Evolutionary conservation across 129 eudicot species (phyloP), one percentile per base, ranked within the genome.

Genomic region (Oenanthe sinensis): DNA sequence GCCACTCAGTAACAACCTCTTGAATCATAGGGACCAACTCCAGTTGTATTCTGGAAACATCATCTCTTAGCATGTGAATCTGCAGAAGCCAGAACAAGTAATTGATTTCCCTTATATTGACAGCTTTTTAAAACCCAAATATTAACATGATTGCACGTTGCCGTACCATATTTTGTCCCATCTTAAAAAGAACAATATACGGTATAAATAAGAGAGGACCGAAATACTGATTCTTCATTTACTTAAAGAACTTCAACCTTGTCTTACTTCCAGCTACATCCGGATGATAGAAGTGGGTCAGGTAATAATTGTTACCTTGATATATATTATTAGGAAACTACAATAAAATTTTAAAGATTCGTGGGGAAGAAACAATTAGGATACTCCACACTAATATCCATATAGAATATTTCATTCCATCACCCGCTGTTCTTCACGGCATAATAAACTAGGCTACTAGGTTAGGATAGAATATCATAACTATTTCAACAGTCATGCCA

Each of bases 1-100:
- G 97, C 99, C 99, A 95, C 87, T 92, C 99, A 0, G 93, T 83
- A 46, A 92, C 80, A 78, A 84, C 83, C 85, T 95, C 99, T 86
- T 88, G 92, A 73, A 92, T 86, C 95, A 92, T 82, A 30, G 99
- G 99, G 79, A 90, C 81, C 75, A 95, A 82, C 76, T 92, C 99
- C 48, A 85, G 87, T 84, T 88, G 91, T 70, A 95, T 84, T 85
- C 89, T 88, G 44, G 90, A 90, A 79, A 90, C 91, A 79, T 92
- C 99, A 87, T 82, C 93, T 67, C 85, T 83, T 83, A 86, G 81
- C 93, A 94, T 87, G 73, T 86, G 83, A 81, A 94, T 87, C 98
- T 94, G 93, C 91, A 86, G 77, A 83, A 71, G 52, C 72, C 75
- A 75, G 77, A 68, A 15, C 6, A n/a, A 76, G 75, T 43, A 24